Percentiles rank a stretch among this genome's conserved stretches.
phyloP scores from a whole-genome alignment of 2,329 filamentous ascomycete species.

The Ceratocystis alfenasii region DNA sequence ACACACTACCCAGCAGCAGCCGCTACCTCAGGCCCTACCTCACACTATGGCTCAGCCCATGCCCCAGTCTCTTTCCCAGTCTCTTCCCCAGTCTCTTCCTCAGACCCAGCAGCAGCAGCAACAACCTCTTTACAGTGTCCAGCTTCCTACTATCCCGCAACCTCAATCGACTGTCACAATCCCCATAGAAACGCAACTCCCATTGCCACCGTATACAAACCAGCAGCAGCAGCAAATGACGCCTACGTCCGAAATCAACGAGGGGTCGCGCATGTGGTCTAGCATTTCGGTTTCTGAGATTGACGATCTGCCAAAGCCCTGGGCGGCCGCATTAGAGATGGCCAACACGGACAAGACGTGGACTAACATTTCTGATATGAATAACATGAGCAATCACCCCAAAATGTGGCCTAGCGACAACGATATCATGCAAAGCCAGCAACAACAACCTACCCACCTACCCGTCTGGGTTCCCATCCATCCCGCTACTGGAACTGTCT shows the following conservation, averaged over 20 bases:
- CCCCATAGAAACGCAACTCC: constrained; percentile 9
- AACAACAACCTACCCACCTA: constrained; percentile 15
- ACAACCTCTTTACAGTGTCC: constrained; percentile 11
- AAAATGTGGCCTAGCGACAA: constrained; percentile 14
- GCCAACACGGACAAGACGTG: neutral
- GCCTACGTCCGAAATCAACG: neutral
- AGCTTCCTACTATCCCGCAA: constrained; percentile 11
- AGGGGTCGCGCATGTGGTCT: neutral
- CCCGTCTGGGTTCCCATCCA: constrained; percentile 21
- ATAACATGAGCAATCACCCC: neutral
- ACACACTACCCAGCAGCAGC: constrained; percentile 11
- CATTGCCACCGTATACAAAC: neutral
- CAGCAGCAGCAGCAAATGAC: neutral
- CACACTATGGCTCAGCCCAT: neutral
- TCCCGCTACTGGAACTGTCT: constrained; percentile 13
- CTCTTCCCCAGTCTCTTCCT: too few species aligned
- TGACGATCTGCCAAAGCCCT: neutral
- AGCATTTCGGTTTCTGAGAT: constrained; percentile 11
- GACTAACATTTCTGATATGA: neutral
- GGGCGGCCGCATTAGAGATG: neutral
- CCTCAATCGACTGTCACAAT: neutral
- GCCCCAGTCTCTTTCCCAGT: too few species aligned
- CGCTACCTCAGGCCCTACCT: neutral
- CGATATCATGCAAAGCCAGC: neutral
- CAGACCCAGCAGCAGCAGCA: too few species aligned